Conservation (phyloP, 495 filamentous ascomycete genomes). For the Daldinia grandis region DNA sequence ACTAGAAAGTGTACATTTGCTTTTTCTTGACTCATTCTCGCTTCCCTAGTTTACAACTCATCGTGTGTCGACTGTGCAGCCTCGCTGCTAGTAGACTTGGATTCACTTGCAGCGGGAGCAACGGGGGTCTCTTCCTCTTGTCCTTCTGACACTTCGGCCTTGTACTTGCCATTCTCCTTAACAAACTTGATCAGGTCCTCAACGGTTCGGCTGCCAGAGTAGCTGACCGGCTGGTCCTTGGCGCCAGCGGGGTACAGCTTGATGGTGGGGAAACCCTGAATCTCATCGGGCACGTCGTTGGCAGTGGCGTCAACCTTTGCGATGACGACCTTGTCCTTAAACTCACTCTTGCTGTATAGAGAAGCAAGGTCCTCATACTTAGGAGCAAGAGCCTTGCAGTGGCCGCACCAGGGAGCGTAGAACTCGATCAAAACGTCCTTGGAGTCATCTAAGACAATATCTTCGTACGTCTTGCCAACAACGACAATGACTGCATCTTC, state of each 20-base stretch:
- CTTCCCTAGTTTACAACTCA: conserved; percentile 65
- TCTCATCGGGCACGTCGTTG: conserved; percentile 97
- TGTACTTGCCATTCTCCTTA: conserved; percentile 91
- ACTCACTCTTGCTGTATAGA: conserved; percentile 77
- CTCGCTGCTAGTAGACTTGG: conserved; percentile 55
- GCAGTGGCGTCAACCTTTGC: conserved; percentile 97
- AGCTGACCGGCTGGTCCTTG: conserved; percentile 86
- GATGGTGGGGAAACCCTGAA: conserved; percentile 98
- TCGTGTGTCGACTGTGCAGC: conserved; percentile 62
- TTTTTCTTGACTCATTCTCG: conserved; percentile 29
- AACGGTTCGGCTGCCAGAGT: conserved; percentile 86
- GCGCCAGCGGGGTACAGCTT: conserved; percentile 93
- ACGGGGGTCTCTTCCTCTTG: conserved; percentile 63
- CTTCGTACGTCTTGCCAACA: conserved; percentile 93
- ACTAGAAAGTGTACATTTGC: conserved; percentile 42
- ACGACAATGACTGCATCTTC: conserved; percentile 89
- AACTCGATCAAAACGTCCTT: conserved; percentile 99
- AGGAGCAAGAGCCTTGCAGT: conserved; percentile 94
- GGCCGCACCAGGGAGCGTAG: conserved; percentile 99
- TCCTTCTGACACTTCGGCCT: conserved; percentile 66
- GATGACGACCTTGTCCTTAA: conserved; percentile 83
- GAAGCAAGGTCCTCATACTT: conserved; percentile 91
- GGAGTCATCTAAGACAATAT: conserved; percentile 88
- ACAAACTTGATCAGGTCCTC: conserved; percentile 96
- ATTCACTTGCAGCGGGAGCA: conserved; percentile 62